Evolutionary conservation across 805 yeast species (phyloP).

Genomic region (Jamesozyma spencerorum): DNA sequence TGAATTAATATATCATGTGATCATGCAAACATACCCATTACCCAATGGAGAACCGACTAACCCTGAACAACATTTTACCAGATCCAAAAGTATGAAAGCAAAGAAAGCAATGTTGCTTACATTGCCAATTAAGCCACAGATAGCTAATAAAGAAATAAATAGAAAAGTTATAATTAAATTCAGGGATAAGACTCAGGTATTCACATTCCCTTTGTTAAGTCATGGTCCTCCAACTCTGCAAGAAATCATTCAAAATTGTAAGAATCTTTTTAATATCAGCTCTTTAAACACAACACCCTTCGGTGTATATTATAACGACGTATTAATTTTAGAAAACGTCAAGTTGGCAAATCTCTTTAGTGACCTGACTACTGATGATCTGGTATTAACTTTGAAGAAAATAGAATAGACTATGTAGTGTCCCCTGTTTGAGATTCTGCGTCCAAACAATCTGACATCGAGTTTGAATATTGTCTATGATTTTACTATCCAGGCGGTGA

Average conservation of each 20-base stretch:
- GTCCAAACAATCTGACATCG: no score
- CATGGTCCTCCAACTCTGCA: constrained; percentile 72
- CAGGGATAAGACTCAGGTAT: constrained; percentile 46
- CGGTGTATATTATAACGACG: constrained; percentile 17
- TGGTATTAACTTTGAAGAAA: background rate
- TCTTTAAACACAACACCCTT: constrained; percentile 8
- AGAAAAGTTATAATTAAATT: constrained; percentile 41
- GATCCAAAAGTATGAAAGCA: background rate
- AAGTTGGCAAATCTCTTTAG: constrained; percentile 40
- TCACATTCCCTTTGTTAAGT: constrained; percentile 53
- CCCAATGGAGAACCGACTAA: background rate
- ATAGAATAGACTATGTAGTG: background rate
- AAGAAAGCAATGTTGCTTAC: constrained; percentile 14
- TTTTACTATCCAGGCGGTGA: no score
- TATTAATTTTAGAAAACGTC: constrained; percentile 35
- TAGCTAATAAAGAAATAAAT: constrained; percentile 29
- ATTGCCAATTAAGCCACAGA: constrained; percentile 30
- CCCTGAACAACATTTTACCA: background rate
- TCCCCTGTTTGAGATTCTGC: no score
- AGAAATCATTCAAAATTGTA: constrained; percentile 74
- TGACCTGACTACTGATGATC: constrained; percentile 9
- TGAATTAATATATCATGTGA: constrained; percentile 36
- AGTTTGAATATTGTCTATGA: no score
- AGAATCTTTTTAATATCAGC: constrained; percentile 54
- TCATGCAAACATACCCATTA: constrained; percentile 1